phyloP scores from a whole-genome alignment of 2,329 filamentous ascomycete species.

The Diaporthe destruens region DNA sequence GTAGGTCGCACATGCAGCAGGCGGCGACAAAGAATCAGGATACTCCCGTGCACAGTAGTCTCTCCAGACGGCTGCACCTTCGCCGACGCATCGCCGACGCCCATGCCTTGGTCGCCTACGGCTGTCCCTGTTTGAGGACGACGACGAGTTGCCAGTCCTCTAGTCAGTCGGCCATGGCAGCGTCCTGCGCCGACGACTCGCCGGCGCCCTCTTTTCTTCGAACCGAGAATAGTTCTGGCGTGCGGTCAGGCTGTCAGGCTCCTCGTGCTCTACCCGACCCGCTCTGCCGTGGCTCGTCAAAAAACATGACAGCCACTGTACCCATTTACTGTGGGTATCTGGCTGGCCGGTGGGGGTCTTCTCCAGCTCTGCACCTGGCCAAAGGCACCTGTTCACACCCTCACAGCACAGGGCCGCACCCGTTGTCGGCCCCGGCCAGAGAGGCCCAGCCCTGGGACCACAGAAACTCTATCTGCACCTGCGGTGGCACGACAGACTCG shows the following conservation, averaged over 20 bases:
- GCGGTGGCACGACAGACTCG: conserved; percentile 28
- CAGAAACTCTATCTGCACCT: conserved; percentile 30
- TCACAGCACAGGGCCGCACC: conserved; percentile 10
- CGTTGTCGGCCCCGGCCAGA: conserved; percentile 28
- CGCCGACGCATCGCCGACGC: neutral
- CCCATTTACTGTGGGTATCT: conserved; percentile 16
- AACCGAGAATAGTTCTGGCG: neutral
- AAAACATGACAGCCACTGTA: conserved; percentile 7
- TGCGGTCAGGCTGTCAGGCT: neutral
- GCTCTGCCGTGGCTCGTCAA: conserved; percentile 10
- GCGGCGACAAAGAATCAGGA: neutral
- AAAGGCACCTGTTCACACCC: neutral
- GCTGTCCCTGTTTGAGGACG: conserved; percentile 6
- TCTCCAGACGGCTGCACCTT: no score
- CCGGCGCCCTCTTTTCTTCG: conserved; percentile 1
- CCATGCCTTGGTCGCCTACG: neutral
- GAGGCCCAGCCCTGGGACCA: conserved; percentile 26
- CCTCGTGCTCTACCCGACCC: conserved; percentile 18
- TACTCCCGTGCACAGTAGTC: no score
- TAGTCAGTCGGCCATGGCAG: conserved; percentile 13
- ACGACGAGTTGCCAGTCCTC: neutral
- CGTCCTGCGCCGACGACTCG: conserved; percentile 31
- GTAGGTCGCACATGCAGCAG: neutral
- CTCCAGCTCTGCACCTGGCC: neutral
- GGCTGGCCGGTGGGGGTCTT: conserved; percentile 7